Conservation (phyloP, 1,284 basidiomycete genomes). For the Cyathus olla region DNA sequence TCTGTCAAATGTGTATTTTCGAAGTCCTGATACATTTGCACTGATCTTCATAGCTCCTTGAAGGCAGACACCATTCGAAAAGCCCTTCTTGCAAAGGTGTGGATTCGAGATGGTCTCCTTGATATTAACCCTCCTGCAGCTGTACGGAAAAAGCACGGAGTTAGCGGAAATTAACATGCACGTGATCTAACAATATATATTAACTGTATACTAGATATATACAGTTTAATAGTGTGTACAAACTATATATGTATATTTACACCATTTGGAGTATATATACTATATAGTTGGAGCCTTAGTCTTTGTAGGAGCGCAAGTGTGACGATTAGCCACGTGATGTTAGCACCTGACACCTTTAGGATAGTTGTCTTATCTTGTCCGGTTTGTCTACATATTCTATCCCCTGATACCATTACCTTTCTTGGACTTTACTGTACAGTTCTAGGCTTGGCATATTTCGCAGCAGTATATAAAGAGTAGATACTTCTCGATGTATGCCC, state of each 20-base stretch:
- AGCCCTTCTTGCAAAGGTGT: slow-evolving; percentile 36
- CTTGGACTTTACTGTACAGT: too few species aligned
- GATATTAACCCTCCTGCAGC: slow-evolving; percentile 11
- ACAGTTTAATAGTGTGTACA: slow-evolving; percentile 14
- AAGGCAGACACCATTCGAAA: slow-evolving; percentile 36
- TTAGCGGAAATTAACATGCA: too few species aligned
- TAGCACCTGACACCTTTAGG: too few species aligned
- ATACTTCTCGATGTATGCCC: too few species aligned
- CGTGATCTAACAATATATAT: slow-evolving; percentile 2
- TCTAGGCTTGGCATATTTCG: too few species aligned
- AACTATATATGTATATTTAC: slow-evolving; percentile 24
- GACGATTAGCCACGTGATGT: too few species aligned
- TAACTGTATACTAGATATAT: slow-evolving; percentile 15
- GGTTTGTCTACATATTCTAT: too few species aligned
- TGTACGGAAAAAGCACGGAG: too few species aligned
- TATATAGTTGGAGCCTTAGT: slow-evolving; percentile 39
- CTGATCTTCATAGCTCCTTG: slow-evolving; percentile 33
- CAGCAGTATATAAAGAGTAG: too few species aligned
- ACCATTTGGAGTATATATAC: slow-evolving; percentile 28
- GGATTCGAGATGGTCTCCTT: slow-evolving; percentile 38
- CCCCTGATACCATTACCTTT: too few species aligned
- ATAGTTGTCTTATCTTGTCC: too few species aligned
- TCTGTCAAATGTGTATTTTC: slow-evolving; percentile 44
- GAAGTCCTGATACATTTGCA: slow-evolving; percentile 40
- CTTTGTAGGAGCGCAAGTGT: too few species aligned